Conservation (phyloP, 2,329 filamentous ascomycete genomes). For the Fusarium pseudocircinatum region DNA sequence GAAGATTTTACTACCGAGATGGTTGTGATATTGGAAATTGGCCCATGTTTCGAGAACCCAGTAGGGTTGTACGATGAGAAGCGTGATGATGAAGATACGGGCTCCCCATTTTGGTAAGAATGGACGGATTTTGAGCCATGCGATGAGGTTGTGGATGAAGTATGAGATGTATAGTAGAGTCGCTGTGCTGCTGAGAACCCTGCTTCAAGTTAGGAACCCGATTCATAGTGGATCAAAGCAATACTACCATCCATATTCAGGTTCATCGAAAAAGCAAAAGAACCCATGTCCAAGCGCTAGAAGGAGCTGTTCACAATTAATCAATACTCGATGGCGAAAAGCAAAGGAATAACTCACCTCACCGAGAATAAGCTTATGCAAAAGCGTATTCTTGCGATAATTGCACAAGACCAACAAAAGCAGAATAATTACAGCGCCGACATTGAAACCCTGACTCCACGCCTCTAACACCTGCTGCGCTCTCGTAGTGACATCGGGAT, state of each 20-base stretch:
- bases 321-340: neutral
- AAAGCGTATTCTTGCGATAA: slow-evolving; percentile 15
- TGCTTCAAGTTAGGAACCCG: neutral
- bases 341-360: neutral
- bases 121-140: slow-evolving; percentile 22
- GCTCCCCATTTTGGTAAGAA: slow-evolving; percentile 24
- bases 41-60: slow-evolving; percentile 31
- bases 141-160: slow-evolving; percentile 24
- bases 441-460: slow-evolving; percentile 25
- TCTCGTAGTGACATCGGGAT: slow-evolving; percentile 17
- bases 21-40: slow-evolving; percentile 28
- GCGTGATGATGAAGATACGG: slow-evolving; percentile 7
- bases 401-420: slow-evolving; percentile 22
- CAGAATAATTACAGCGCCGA: slow-evolving; percentile 12
- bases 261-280: slow-evolving; percentile 22
- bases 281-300: slow-evolving; percentile 25
- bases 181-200: slow-evolving; percentile 25
- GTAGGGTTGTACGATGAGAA: slow-evolving; percentile 18
- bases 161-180: slow-evolving; percentile 24
- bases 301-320: neutral
- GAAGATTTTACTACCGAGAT: slow-evolving; percentile 13
- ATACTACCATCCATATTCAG: slow-evolving; percentile 23
- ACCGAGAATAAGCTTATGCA: slow-evolving; percentile 28
- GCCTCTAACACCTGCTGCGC: slow-evolving; percentile 23
- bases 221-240: fast-evolving